A percentile compares a stretch with the other conserved stretches of the same genome.
Conservation (phyloP, 345 rosid species). For the Populus simonii region DNA sequence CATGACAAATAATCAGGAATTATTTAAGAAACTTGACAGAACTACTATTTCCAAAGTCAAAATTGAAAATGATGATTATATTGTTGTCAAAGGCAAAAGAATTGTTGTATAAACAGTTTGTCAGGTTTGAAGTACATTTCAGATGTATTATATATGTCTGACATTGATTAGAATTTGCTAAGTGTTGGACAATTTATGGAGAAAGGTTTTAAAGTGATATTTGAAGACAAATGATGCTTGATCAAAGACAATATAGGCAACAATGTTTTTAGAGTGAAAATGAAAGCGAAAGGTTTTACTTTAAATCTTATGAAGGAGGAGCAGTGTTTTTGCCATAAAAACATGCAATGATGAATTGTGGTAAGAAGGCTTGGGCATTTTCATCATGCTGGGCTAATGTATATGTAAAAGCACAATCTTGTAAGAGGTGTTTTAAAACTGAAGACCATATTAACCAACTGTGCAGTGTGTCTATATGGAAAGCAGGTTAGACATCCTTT, state of each 20-base stretch:
- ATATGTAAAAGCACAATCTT: neutral
- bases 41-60: too few relatives aligned
- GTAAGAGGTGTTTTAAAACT: neutral
- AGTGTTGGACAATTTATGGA: neutral
- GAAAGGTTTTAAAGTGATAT: neutral
- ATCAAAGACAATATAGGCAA: neutral
- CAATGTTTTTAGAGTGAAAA: too few relatives aligned
- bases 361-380: neutral
- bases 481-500: neutral
- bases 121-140: neutral
- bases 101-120: neutral
- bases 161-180: neutral
- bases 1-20: too few relatives aligned
- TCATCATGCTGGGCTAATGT: neutral
- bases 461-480: neutral
- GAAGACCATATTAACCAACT: rapidly evolving
- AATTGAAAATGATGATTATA: too few relatives aligned
- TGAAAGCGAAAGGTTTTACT: neutral
- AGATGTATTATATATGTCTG: too few relatives aligned
- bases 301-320: neutral
- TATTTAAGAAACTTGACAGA: too few relatives aligned
- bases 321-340: neutral
- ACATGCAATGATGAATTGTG: neutral
- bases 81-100: neutral
- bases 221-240: neutral